A percentile compares a stretch with the other conserved stretches of the same genome.
Evolutionary conservation across 202 grass and related monocot genomes (phyloP).

Genomic region (Setaria italica): DNA sequence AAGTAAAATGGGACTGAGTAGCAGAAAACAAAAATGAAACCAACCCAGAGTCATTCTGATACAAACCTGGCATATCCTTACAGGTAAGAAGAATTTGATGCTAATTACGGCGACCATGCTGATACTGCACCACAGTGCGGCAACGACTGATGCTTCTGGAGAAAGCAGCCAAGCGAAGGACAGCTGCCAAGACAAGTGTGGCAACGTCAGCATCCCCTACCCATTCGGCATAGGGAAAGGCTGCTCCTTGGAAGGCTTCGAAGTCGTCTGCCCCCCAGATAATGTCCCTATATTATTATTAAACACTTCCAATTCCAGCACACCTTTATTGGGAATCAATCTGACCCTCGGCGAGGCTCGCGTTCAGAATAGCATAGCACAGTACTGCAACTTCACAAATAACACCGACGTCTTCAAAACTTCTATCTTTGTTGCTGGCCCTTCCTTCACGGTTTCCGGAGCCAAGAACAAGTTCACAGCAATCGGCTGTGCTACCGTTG

Average conservation of each 20-base stretch:
- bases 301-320: not conserved
- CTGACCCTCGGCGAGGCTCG: not conserved
- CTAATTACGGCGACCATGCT: too few species aligned
- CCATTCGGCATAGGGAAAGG: not conserved
- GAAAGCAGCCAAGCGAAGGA: not conserved
- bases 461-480: not conserved
- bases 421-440: too few species aligned
- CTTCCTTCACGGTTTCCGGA: not conserved
- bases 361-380: not conserved
- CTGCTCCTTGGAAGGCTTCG: not conserved
- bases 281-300: not conserved
- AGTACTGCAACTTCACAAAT: not conserved
- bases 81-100: too few species aligned
- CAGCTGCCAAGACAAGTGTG: slow-evolving; percentile 20
- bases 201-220: slow-evolving; percentile 39
- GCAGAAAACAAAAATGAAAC: too few species aligned
- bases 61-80: too few species aligned
- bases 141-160: not conserved
- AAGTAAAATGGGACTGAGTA: too few species aligned
- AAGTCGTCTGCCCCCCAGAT: not conserved
- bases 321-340: not conserved
- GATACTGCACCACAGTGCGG: too few species aligned
- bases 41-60: too few species aligned
- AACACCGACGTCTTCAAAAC: too few species aligned
- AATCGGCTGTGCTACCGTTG: not conserved